Base-by-base conservation (phyloP, 164 flowering plant genomes). In the Sedum album region DNA sequence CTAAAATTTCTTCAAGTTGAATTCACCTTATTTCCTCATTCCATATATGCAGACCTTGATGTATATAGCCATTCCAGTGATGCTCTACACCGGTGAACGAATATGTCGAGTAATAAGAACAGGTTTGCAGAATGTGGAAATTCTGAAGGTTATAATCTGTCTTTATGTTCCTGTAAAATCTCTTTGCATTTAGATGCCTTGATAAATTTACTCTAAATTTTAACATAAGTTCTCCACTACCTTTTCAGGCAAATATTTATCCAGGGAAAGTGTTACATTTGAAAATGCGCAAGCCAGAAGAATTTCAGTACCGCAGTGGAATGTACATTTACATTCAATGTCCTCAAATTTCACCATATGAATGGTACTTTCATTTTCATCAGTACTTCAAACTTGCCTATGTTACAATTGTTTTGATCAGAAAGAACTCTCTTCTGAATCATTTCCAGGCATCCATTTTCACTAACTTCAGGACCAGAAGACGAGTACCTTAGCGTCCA, bases 261-360 rank as follows among this genome's bases (percentile, higher is more conserved):
- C 94, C 93, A 10, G 98, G 99, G 36, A 89, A 89, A 76, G 98
- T 95, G 66, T 83, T 95, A 25, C 84, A 93, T 6, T 67, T 95
- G 73, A 91, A 88, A 74, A 90, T 95, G 98, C 84, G 93, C 20
- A 92, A 90, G 84, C 98, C 98, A 36, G 79, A 87, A 25, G 88
- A 83, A 64, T 95, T 90, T 75, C 80, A 76, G 30, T 89, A 95
- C 74, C 90, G 86, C 76, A 90, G 99, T 75, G 99, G 99, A 44
- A 96, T 88, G 55, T 95, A 95, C 77, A 95, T 95, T 93, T 90
- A 92, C 71, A 91, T 95, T 44, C 96, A 95, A 74, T 95, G 99
- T 69, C 99, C 99, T 55, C 89, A 85, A 20, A 90, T 92, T 78
- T 95, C 99, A 67, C 96, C 96, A 60, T 95, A 92, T 77, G 99